A percentile compares a stretch with the other conserved stretches of the same genome.
These are phyloP conservation scores for Begonia peltatifolia DNA, from an alignment of 306 rosid genomes.

Conservation along the genomic window DNA sequence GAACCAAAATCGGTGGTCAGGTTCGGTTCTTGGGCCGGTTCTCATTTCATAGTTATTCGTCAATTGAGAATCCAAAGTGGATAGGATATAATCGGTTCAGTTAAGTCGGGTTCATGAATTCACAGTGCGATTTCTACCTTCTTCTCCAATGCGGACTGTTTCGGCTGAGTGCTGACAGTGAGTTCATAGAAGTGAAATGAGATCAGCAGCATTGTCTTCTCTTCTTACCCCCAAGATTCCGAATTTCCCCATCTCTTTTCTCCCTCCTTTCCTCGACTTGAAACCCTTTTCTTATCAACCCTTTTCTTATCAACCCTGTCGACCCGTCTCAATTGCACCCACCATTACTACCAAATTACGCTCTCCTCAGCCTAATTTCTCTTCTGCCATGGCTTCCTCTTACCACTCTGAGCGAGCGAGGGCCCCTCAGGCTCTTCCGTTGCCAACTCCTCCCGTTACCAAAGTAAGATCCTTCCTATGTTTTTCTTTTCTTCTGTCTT, in stretches of 20 bases:
- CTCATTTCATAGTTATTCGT: too few relatives aligned
- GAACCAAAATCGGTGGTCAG: too few relatives aligned
- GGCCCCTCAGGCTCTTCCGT: conserved; percentile 54
- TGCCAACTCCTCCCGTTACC: conserved; percentile 55
- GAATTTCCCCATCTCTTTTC: conserved; percentile 14
- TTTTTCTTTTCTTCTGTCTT: background rate
- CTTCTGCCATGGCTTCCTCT: conserved; percentile 48
- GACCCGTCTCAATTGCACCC: conserved; percentile 4
- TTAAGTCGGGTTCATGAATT: too few relatives aligned
- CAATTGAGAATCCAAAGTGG: too few relatives aligned
- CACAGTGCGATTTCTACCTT: too few relatives aligned
- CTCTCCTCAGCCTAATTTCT: conserved; percentile 13
- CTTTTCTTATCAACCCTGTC: background rate
- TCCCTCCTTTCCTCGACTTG: conserved; percentile 18
- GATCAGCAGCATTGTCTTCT: conserved; percentile 41
- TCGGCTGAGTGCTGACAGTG: too few relatives aligned
- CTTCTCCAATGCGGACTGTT: too few relatives aligned
- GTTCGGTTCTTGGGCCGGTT: too few relatives aligned
- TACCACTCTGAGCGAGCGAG: conserved; percentile 49
- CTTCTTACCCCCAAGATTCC: conserved; percentile 23
- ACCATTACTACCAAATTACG: background rate
- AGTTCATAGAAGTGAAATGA: conserved; percentile 16
- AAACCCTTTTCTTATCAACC: conserved; percentile 9
- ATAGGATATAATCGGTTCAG: too few relatives aligned
- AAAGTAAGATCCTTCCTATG: conserved; percentile 29